Evolutionary conservation across 139 green algal genomes (phyloP).

Genomic region (Eudorina sp.): DNA sequence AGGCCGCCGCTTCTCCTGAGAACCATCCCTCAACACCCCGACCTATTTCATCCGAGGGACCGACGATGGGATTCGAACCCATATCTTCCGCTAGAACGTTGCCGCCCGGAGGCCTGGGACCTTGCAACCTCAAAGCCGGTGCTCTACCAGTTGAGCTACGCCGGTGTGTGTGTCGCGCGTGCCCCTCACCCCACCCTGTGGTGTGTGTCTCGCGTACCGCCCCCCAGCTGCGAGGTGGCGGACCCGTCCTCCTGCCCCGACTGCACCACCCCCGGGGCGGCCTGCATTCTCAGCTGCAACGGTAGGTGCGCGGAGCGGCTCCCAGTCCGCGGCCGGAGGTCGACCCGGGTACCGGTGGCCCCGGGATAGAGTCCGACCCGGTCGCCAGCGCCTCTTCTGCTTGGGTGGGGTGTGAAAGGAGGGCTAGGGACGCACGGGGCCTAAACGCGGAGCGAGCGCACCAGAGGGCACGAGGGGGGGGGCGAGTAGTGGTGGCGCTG

Average conservation of each 20-base stretch:
- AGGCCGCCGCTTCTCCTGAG: neutral
- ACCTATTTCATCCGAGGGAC: no score
- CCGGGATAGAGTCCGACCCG: neutral
- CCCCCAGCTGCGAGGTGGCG: constrained; percentile 12
- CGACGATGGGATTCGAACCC: no score
- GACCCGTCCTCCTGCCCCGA: constrained; percentile 3
- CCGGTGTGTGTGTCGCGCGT: no score
- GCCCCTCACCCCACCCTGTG: neutral
- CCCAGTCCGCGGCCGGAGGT: no score
- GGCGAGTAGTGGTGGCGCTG: neutral
- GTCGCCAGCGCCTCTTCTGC: neutral
- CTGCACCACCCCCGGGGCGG: neutral
- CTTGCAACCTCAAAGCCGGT: no score
- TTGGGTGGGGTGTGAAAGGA: neutral
- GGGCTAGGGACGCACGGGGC: neutral
- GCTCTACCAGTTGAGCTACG: no score
- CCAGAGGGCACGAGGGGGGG: neutral
- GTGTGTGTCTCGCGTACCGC: no score
- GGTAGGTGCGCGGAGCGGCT: no score
- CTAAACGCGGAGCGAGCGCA: neutral
- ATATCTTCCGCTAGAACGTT: no score
- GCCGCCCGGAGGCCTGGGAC: no score
- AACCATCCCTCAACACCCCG: neutral
- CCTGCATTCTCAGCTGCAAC: constrained; percentile 10
- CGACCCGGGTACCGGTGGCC: no score